Evolutionary conservation across 2,329 filamentous ascomycete species (phyloP).

Genomic region (Ceratocystis harringtonii): DNA sequence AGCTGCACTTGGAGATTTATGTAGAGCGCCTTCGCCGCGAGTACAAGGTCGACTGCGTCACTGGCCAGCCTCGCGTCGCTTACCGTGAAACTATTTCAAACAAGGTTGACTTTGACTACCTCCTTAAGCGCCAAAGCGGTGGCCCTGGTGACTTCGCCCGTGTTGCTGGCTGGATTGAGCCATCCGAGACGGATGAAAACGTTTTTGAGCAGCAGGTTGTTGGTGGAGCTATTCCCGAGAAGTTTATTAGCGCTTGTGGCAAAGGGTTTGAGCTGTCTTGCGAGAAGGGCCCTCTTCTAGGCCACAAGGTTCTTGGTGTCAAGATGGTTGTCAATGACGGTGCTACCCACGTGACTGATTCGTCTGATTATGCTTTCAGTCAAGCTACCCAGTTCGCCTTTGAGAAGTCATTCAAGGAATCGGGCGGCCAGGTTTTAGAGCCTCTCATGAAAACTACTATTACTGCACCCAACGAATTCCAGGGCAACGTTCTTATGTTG

Average conservation of each 20-base stretch:
- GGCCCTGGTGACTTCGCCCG: conserved; percentile 92
- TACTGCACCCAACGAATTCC: conserved; percentile 91
- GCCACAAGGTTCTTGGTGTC: conserved; percentile 80
- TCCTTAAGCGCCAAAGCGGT: conserved; percentile 88
- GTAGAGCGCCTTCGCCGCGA: conserved; percentile 92
- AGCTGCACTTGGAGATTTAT: conserved; percentile 93
- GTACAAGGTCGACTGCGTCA: conserved; percentile 89
- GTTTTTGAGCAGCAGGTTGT: conserved; percentile 74
- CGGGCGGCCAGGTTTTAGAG: conserved; percentile 73
- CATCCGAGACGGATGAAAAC: conserved; percentile 57
- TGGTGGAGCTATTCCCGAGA: conserved; percentile 85
- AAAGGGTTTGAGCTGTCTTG: conserved; percentile 83
- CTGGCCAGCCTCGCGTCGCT: conserved; percentile 91
- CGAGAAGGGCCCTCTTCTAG: conserved; percentile 76
- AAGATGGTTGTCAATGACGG: conserved; percentile 91
- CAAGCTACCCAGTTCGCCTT: conserved; percentile 92
- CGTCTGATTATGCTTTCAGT: conserved; percentile 91
- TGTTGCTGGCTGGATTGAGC: conserved; percentile 83
- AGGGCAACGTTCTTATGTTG: conserved; percentile 85
- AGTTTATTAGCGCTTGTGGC: conserved; percentile 84
- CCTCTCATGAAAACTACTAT: conserved; percentile 98
- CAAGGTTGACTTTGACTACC: conserved; percentile 73
- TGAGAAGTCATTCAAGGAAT: conserved; percentile 76
- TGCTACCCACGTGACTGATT: conserved; percentile 94
- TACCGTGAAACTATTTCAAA: conserved; percentile 87